These are phyloP conservation scores for Catharanthus roseus DNA, from an alignment of 257 asterid species.

Conservation along the genomic window DNA sequence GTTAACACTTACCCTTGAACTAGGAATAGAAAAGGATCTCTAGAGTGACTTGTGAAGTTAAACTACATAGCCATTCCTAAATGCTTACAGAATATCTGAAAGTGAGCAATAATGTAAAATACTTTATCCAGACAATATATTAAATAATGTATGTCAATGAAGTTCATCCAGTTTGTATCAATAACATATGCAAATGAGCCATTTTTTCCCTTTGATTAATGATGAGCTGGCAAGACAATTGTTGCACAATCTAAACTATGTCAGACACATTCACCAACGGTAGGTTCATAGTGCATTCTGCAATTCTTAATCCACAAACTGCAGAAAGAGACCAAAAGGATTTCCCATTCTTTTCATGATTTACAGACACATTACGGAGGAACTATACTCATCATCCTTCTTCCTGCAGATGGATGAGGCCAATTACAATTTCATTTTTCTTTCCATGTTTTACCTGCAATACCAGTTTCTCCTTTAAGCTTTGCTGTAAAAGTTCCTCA, in stretches of 20 bases:
- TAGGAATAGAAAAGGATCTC: not conserved
- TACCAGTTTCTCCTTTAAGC: not conserved
- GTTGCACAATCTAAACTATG: not conserved
- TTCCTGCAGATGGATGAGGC: not conserved
- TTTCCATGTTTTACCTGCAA: not conserved
- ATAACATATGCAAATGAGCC: not conserved
- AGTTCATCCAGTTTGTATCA: not conserved
- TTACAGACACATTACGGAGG: not conserved
- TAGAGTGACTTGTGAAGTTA: not conserved
- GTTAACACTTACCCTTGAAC: not conserved
- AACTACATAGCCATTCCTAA: not conserved
- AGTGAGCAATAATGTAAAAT: not conserved
- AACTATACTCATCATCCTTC: not conserved
- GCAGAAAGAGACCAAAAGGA: not conserved
- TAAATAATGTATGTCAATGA: not conserved
- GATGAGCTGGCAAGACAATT: not conserved
- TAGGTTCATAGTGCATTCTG: not conserved
- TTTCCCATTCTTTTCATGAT: not conserved
- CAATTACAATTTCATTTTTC: not conserved
- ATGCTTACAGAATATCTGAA: not conserved
- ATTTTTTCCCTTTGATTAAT: not conserved
- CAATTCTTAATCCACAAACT: not conserved
- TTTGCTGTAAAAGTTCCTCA: not conserved
- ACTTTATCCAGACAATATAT: not conserved
- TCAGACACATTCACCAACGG: not conserved